These are phyloP conservation scores for Colletotrichum limetticola DNA, from an alignment of 2,329 filamentous ascomycete species.

Conservation along the genomic window DNA sequence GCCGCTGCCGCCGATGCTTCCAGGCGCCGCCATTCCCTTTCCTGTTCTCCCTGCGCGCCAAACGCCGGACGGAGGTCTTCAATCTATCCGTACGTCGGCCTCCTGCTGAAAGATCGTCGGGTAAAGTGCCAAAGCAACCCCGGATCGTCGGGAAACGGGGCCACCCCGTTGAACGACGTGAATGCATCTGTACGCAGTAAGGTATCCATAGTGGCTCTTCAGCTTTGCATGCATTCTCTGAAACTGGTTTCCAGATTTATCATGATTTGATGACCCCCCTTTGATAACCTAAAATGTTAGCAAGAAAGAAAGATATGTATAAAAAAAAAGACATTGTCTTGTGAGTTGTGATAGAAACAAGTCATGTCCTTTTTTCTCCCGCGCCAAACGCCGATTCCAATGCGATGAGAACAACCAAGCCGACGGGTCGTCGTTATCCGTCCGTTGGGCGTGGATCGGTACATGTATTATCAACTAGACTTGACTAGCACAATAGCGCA, in stretches of 20 bases:
- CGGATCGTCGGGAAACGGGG: background rate
- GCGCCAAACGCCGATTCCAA: too few species aligned
- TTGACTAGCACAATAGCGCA: too few species aligned
- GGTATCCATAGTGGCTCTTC: background rate
- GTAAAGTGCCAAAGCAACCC: background rate
- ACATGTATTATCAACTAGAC: too few species aligned
- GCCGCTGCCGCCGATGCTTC: too few species aligned
- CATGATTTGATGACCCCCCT: background rate
- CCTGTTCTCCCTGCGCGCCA: background rate
- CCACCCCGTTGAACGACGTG: background rate
- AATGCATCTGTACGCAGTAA: background rate
- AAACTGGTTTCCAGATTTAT: background rate
- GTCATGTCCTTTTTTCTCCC: too few species aligned
- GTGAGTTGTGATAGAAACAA: too few species aligned
- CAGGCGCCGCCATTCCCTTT: background rate
- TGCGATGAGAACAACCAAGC: too few species aligned
- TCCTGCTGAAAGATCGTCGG: background rate
- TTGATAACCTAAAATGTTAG: background rate
- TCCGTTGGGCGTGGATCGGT: too few species aligned
- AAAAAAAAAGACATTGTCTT: too few species aligned
- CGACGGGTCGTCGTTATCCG: too few species aligned
- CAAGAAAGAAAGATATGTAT: background rate
- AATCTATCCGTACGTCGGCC: too few species aligned
- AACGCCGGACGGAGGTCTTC: background rate
- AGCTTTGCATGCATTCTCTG: background rate